phyloP scores from a whole-genome alignment of 495 filamentous ascomycete genomes.

The Podospora didyma region DNA sequence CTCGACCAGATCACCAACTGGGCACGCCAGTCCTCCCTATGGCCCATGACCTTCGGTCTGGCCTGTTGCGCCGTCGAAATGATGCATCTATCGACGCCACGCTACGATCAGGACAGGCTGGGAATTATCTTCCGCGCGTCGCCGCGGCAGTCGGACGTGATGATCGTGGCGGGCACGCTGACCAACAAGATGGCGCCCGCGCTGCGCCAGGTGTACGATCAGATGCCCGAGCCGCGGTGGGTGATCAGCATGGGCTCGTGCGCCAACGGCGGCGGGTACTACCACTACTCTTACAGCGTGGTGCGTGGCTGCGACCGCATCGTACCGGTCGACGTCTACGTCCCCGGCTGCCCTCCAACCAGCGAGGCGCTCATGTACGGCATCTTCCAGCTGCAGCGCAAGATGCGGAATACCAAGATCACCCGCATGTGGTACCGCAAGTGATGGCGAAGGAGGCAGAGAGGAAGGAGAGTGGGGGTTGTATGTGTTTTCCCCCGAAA shows the following conservation, averaged over 20 bases:
- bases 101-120: constrained; percentile 92
- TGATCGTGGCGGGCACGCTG: constrained; percentile 94
- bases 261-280: constrained; percentile 91
- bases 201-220: constrained; percentile 91
- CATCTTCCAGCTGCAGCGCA: constrained; percentile 81
- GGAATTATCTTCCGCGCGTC: constrained; percentile 98
- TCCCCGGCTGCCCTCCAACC: constrained; percentile 88
- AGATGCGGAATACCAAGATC: constrained; percentile 77
- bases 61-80: constrained; percentile 97
- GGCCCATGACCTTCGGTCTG: constrained; percentile 98
- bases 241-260: constrained; percentile 89
- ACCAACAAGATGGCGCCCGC: constrained; percentile 99
- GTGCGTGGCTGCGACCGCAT: constrained; percentile 84
- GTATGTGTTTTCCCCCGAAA: background rate
- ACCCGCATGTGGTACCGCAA: constrained; percentile 56
- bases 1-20: constrained; percentile 92
- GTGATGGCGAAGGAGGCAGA: constrained; percentile 7
- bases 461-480: background rate
- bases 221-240: constrained; percentile 96
- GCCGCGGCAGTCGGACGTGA: constrained; percentile 92
- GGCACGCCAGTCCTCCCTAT: constrained; percentile 88
- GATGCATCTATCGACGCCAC: constrained; percentile 96
- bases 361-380: constrained; percentile 86
- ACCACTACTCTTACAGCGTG: constrained; percentile 90
- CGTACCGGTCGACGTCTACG: constrained; percentile 89